These are phyloP conservation scores for Fraxinus floribunda DNA, from an alignment of 305 asterid species.

Conservation along the genomic window DNA sequence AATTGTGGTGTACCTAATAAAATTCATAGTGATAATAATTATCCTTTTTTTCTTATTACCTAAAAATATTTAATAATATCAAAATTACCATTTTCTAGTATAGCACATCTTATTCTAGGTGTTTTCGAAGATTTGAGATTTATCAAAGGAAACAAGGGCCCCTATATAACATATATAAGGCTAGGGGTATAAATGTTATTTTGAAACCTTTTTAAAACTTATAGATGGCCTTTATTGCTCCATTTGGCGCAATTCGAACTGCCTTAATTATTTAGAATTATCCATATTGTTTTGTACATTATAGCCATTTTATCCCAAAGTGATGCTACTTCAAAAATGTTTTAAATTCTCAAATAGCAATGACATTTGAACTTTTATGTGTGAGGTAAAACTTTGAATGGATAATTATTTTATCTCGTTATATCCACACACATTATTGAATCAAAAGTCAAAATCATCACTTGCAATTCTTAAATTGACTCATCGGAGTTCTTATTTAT, in stretches of 20 bases:
- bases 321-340: not conserved
- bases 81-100: not conserved
- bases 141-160: not conserved
- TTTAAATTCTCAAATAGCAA: not conserved
- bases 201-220: too few relatives aligned
- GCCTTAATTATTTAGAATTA: too few relatives aligned
- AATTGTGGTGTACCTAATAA: not conserved
- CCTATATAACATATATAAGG: not conserved
- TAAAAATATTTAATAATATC: too few relatives aligned
- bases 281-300: too few relatives aligned
- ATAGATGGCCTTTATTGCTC: too few relatives aligned
- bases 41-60: not conserved
- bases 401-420: not conserved
- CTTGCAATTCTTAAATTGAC: not conserved
- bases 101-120: not conserved
- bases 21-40: too few relatives aligned
- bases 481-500: not conserved
- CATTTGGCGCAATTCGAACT: too few relatives aligned
- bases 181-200: not conserved
- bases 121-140: not conserved
- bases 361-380: not conserved
- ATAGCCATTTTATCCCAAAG: too few relatives aligned
- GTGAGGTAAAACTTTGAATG: not conserved
- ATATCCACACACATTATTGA: not conserved
- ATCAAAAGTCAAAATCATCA: not conserved